Conservation (phyloP, 345 rosid species). For the Arabidopsis thaliana region DNA sequence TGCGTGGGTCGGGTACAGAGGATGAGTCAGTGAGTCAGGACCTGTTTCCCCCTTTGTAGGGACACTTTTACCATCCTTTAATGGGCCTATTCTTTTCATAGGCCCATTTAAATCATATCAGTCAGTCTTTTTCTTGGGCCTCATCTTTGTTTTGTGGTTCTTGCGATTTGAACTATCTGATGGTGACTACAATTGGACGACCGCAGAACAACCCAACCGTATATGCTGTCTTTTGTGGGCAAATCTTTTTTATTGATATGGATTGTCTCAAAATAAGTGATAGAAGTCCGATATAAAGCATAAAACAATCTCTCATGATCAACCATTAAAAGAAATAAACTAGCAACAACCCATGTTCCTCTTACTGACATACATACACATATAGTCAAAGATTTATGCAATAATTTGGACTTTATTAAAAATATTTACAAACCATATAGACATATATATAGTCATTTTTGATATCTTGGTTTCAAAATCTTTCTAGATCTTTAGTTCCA, state of each 20-base stretch:
- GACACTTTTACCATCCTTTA: constrained; percentile 2
- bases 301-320: neutral
- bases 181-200: neutral
- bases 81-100: neutral
- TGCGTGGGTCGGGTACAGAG: constrained; percentile 33
- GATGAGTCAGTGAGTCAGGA: constrained; percentile 42
- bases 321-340: constrained; percentile 7
- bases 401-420: constrained; percentile 12
- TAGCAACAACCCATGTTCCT: constrained; percentile 35
- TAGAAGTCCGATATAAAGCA: neutral
- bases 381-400: constrained; percentile 35
- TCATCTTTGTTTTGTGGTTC: neutral
- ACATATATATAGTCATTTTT: neutral
- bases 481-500: too few relatives aligned
- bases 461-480: neutral
- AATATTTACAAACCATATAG: neutral
- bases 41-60: constrained; percentile 32
- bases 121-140: constrained; percentile 18
- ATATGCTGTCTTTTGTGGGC: neutral
- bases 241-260: neutral
- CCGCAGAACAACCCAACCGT: neutral
- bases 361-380: constrained; percentile 28
- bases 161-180: neutral
- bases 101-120: constrained; percentile 18
- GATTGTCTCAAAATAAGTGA: neutral